Evolutionary conservation across 805 yeast species (phyloP), one percentile per base, ranked within the genome.

Genomic region (Candida pseudofarinosa): DNA sequence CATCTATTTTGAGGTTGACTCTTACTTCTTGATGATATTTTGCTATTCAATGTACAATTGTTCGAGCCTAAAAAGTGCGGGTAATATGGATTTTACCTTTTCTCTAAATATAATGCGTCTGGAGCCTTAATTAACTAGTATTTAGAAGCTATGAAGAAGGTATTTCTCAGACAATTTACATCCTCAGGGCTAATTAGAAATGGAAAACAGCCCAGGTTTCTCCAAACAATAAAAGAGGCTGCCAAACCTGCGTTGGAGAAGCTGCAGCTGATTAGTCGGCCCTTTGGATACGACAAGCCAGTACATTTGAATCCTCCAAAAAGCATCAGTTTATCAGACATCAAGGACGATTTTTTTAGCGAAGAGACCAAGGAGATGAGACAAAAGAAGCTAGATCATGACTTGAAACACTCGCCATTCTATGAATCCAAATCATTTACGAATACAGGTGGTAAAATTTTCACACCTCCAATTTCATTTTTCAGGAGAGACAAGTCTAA

Each of bases 371-470:
- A 58, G 44, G 73, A 66, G 35, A 52, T 56, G 38, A 56, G 74
- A 46, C 71, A 67, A 41, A 56, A 60, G 46, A 61, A 65, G 38
- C 56, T 70, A 38, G 71, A 70, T 40, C 68, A 68, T 45, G 76
- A 70, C 38, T 58, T 70, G 33, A 59, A 58, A 28, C 76, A 70
- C 48, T 69, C 74, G 12, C 72, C 73, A 4, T 64, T 69, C 50
- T 69, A 66, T 45, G 76, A 70, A 43, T 58, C 70, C 30, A 68
- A 69, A 45, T 68, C 74, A 2, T 70, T 79, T 56, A 70, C 83
- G 38, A 83, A 83, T 52, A 86, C 91, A 2, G 77, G 81, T 32
- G 99, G 98, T 18, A 88, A 89, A 63, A 72, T 90, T 48, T 93
- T 89, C 67, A 68, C 75, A 14, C 78, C 96, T 0, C 98, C 98